Conservation (phyloP, 2,329 filamentous ascomycete species). For the Ustulina deusta region DNA sequence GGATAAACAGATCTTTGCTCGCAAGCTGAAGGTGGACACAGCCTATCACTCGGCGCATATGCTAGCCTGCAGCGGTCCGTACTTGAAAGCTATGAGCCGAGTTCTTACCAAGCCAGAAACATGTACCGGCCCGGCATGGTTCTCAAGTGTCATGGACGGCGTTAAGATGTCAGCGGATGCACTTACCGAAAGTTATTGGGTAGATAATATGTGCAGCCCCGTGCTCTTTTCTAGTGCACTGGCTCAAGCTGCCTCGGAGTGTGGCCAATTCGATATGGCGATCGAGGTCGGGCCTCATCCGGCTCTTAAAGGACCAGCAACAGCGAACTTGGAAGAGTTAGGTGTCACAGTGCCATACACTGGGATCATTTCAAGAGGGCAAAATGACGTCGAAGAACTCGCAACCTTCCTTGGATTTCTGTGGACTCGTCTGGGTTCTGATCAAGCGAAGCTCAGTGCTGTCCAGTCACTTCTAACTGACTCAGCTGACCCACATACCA, state of each 20-base stretch:
- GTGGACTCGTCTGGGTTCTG: slow-evolving; percentile 36
- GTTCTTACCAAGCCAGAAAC: not conserved
- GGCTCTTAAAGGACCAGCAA: slow-evolving; percentile 56
- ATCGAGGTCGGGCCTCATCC: slow-evolving; percentile 62
- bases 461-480: too few species aligned
- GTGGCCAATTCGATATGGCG: slow-evolving; percentile 51
- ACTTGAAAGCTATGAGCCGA: slow-evolving; percentile 30
- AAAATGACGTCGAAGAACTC: slow-evolving; percentile 44
- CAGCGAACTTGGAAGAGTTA: slow-evolving; percentile 51
- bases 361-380: slow-evolving; percentile 50
- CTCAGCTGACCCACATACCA: too few species aligned
- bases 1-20: slow-evolving; percentile 46
- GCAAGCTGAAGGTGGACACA: slow-evolving; percentile 53
- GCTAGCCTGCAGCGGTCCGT: slow-evolving; percentile 40
- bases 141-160: slow-evolving; percentile 40
- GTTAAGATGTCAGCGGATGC: too few species aligned
- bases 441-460: too few species aligned
- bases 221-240: slow-evolving; percentile 60
- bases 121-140: slow-evolving; percentile 39
- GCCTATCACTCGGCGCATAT: slow-evolving; percentile 60
- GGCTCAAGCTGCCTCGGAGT: slow-evolving; percentile 40
- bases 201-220: slow-evolving; percentile 58
- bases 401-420: slow-evolving; percentile 37
- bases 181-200: too few species aligned
- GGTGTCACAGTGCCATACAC: slow-evolving; percentile 48